Base-by-base conservation (phyloP, 78 protist genomes). In the Guillardia theta region DNA sequence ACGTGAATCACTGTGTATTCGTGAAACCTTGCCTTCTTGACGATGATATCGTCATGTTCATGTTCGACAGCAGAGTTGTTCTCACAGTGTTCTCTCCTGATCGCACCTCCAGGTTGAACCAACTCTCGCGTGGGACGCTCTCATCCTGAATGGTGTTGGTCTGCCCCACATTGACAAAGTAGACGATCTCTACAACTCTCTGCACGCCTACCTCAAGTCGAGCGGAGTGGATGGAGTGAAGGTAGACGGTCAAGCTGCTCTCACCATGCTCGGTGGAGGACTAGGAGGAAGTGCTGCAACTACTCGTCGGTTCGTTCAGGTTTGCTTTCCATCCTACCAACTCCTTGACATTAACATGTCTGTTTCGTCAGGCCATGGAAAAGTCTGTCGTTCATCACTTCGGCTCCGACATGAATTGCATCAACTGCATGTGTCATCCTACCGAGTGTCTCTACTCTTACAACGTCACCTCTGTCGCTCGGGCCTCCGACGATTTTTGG, bases 401-500 rank as follows among this genome's bases (percentile, higher is more conserved):
- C 15, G 10, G n/a, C 24, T 50, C 41, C 64, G n/a, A n/a, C n/a
- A n/a, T n/a, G n/a, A 46, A 64, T 64, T 36, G 64, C 64, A 64
- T 92, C 94, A 64, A 64, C 62, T 92, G 94, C 88, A 92, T 92
- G 94, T 62, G 88, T 88, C 94, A 92, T 48, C 48, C 88, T 24
- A 44, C 47, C 37, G 94, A 92, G 30, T 48, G 58, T 62, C 30
- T 58, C n/a, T 64, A 24, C 94, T 44, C 47, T 4, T 92, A 64
- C 62, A 22, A 22, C 30, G 22, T 0, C 3, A 64, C 94, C n/a
- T 2, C 83, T 4, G 36, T 92, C 48, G 5, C 77, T 9, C 94
- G 94, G 5, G 94, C 94, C 10, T 45, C 54, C 0, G 94, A 92
- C 64, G 94, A 92, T 19, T 92, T 92, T 21, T 92, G 58, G 53